Evolutionary conservation across 225 moss, liverwort and hornwort genomes (phyloP).

Genomic region (Sphagnum tenellum): DNA sequence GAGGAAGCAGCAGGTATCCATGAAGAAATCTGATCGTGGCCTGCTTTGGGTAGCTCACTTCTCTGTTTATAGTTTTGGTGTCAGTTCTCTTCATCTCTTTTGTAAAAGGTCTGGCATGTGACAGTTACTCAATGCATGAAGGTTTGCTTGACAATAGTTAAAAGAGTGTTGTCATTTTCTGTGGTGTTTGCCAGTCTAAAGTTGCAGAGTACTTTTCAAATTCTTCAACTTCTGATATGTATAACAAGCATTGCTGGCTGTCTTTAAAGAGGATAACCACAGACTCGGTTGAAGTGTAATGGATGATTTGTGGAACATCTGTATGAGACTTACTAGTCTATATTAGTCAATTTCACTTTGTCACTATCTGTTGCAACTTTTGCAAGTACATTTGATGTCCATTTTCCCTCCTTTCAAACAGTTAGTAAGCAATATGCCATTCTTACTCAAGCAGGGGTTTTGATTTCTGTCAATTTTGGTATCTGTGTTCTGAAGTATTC

Average conservation of each 20-base stretch:
- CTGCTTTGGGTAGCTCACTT: conserved; percentile 14
- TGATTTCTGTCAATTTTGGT: neutral
- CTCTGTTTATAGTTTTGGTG: neutral
- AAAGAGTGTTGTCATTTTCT: neutral
- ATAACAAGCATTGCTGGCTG: too few species aligned
- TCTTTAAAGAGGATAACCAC: too few species aligned
- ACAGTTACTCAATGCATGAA: conserved; percentile 1
- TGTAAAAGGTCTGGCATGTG: neutral
- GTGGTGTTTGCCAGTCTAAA: neutral
- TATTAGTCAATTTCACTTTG: neutral
- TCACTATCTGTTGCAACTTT: neutral
- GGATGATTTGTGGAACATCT: too few species aligned
- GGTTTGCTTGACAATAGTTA: neutral
- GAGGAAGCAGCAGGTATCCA: conserved; percentile 69
- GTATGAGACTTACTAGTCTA: too few species aligned
- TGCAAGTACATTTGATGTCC: neutral
- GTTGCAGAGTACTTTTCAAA: neutral
- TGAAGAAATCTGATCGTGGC: conserved; percentile 54
- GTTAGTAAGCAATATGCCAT: neutral
- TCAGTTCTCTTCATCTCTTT: neutral
- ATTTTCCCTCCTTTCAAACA: neutral
- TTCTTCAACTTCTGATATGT: neutral
- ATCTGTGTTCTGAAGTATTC: too few species aligned
- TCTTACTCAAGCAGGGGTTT: neutral
- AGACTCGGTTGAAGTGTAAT: too few species aligned